Evolutionary conservation across 2,329 filamentous ascomycete genomes (phyloP), one percentile per base, ranked within the genome.

Genomic region (Penicillium sp.): DNA sequence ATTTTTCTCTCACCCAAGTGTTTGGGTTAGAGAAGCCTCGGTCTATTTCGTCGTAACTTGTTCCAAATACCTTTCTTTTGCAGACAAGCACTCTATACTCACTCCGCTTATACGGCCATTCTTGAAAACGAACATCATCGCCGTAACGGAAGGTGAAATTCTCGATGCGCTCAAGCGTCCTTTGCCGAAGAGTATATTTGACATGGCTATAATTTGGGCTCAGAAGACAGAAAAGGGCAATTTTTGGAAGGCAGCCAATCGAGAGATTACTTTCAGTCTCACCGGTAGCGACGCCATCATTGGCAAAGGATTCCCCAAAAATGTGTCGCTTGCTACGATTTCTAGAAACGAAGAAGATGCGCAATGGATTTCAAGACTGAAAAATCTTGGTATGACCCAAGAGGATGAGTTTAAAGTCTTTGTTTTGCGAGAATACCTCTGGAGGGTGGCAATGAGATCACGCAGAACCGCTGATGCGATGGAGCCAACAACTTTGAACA

Each of bases 391-490:
- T 0, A 84, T 99, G 77, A 78, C 81, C 1, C 68, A 80, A 1
- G 92, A 97, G 46, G 93, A 99, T 63, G 94, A 99, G 63, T 84
- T 89, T 67, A 97, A 99, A 71, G 76, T 99, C 2, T 77, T 97
- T 35, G 89, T 87, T 5, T 78, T 99, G 11, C 82, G 90, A 57
- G 92, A 97, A 67, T 97, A 96, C 66, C 90, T 99, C 42, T 96
- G 90, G 89, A 85, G 90, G 40, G 81, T 94, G 7, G 89, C 89
- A 50, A 84, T 86, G 64, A 86, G 89, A 60, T 89, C 86, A 66
- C 77, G 82, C 9, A 83, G 86, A 3, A 79, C 82, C 53, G 56
- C 59, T 14, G 67, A 73, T 47, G 61, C 60, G 52, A 63, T 61
- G 46, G 63, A 64, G 2, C 65, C 71, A 3, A 74, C 80, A n/a